Evolutionary conservation across 2,329 filamentous ascomycete species (phyloP).

Genomic region (Aspergillus persii): DNA sequence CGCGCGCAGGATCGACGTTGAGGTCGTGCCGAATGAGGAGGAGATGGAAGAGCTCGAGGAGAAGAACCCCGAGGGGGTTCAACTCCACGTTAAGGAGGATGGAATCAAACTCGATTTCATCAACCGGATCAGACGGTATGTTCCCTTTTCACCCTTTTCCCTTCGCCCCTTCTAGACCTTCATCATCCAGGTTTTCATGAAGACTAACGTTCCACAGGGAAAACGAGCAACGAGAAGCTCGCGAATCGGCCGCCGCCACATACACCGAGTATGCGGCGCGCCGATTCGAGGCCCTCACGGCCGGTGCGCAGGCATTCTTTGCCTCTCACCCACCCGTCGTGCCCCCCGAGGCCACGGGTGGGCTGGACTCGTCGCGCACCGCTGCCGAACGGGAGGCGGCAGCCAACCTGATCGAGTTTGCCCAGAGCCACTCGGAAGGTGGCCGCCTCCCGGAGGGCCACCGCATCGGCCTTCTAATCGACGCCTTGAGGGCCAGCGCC

Average conservation of each 20-base stretch:
- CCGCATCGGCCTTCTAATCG: constrained; percentile 29
- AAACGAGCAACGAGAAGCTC: constrained; percentile 19
- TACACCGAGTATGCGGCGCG: constrained; percentile 26
- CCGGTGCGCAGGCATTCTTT: constrained; percentile 27
- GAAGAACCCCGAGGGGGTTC: constrained; percentile 60
- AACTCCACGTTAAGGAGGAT: constrained; percentile 62
- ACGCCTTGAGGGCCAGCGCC: constrained; percentile 29
- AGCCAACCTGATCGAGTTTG: constrained; percentile 32
- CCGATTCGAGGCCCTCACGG: constrained; percentile 24
- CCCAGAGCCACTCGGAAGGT: constrained; percentile 16
- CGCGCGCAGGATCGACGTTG: constrained; percentile 66
- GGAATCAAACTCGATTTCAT: constrained; percentile 73
- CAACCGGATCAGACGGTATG: constrained; percentile 52
- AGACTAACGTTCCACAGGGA: constrained; percentile 15
- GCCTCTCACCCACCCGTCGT: constrained; percentile 21
- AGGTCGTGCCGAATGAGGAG: constrained; percentile 57
- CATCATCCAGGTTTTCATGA: background rate
- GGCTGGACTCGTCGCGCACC: constrained; percentile 14
- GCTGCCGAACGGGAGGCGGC: constrained; percentile 32
- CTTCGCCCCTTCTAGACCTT: background rate
- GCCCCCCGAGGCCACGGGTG: constrained; percentile 17
- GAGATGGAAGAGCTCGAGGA: constrained; percentile 58
- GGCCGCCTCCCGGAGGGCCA: constrained; percentile 13
- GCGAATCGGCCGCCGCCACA: constrained; percentile 18
- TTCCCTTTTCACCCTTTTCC: background rate